A percentile compares a stretch with the other conserved stretches of the same genome.
Conservation (phyloP, 2,329 filamentous ascomycete genomes). For the Fusarium pseudocircinatum region DNA sequence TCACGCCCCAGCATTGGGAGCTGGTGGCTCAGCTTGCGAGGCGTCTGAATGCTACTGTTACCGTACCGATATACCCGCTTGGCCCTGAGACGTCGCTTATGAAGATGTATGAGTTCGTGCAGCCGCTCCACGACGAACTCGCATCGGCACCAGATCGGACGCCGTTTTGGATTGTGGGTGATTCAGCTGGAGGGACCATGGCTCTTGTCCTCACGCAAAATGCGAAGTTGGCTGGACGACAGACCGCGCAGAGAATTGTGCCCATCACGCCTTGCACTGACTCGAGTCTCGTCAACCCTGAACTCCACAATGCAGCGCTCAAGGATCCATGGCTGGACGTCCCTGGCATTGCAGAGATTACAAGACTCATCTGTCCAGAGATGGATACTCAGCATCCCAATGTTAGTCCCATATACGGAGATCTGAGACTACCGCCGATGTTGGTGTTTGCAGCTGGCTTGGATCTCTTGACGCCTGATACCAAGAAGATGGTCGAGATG, state of each 20-base stretch:
- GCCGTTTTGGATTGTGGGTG: slow-evolving; percentile 46
- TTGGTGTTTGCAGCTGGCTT: slow-evolving; percentile 43
- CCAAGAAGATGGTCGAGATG: slow-evolving; percentile 42
- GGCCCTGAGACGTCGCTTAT: slow-evolving; percentile 45
- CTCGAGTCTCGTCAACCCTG: slow-evolving; percentile 43
- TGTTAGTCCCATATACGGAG: slow-evolving; percentile 46
- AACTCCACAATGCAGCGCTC: slow-evolving; percentile 35
- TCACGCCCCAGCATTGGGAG: slow-evolving; percentile 43
- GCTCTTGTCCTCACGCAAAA: slow-evolving; percentile 45
- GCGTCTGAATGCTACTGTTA: slow-evolving; percentile 45
- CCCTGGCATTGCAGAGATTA: slow-evolving; percentile 41
- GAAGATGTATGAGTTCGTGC: slow-evolving; percentile 46
- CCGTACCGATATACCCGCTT: slow-evolving; percentile 47
- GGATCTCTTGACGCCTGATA: slow-evolving; percentile 45
- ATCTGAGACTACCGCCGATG: slow-evolving; percentile 45
- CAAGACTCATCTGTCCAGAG: slow-evolving; percentile 42
- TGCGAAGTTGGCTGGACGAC: slow-evolving; percentile 39
- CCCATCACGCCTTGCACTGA: slow-evolving; percentile 46
- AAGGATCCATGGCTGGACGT: slow-evolving; percentile 45
- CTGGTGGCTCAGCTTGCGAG: slow-evolving; percentile 42
- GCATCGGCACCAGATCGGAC: slow-evolving; percentile 41
- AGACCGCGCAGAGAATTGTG: slow-evolving; percentile 42
- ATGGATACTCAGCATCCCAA: slow-evolving; percentile 39
- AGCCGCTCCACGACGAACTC: slow-evolving; percentile 47
- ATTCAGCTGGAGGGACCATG: slow-evolving; percentile 47